phyloP scores from a whole-genome alignment of 257 asterid species.

The Gentiana macrophylla region DNA sequence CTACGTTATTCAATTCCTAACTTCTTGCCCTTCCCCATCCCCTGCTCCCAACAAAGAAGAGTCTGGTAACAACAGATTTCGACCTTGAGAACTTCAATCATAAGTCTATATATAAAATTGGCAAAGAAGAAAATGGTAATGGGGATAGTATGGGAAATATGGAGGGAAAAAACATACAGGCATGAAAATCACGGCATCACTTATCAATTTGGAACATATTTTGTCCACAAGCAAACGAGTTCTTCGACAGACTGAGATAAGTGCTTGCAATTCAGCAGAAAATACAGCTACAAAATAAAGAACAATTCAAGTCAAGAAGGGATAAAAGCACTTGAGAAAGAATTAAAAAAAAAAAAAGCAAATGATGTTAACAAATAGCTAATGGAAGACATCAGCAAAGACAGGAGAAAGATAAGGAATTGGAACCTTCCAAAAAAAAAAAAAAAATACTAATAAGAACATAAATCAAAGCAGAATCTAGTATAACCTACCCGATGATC shows the following conservation, averaged over 20 bases:
- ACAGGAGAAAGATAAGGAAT: too few species aligned
- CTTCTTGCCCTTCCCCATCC: too few species aligned
- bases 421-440: too few species aligned
- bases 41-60: too few species aligned
- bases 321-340: conserved; percentile 1
- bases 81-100: not conserved
- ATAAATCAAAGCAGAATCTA: not conserved
- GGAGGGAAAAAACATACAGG: conserved; percentile 42
- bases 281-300: conserved; percentile 36
- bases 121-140: not conserved
- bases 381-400: too few species aligned
- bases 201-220: conserved; percentile 34
- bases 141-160: not conserved
- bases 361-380: too few species aligned
- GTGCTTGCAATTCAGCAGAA: conserved; percentile 61
- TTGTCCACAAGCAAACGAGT: conserved; percentile 59
- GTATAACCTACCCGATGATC: conserved; percentile 43
- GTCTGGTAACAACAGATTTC: too few species aligned
- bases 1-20: too few species aligned
- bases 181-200: conserved; percentile 45
- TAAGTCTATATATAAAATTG: not conserved
- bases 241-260: conserved; percentile 61
- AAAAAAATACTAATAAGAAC: too few species aligned
- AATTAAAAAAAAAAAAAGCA: too few species aligned
- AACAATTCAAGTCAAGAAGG: not conserved